Base-by-base conservation (phyloP, 169 alveolate species). In the Theileria sp. region DNA sequence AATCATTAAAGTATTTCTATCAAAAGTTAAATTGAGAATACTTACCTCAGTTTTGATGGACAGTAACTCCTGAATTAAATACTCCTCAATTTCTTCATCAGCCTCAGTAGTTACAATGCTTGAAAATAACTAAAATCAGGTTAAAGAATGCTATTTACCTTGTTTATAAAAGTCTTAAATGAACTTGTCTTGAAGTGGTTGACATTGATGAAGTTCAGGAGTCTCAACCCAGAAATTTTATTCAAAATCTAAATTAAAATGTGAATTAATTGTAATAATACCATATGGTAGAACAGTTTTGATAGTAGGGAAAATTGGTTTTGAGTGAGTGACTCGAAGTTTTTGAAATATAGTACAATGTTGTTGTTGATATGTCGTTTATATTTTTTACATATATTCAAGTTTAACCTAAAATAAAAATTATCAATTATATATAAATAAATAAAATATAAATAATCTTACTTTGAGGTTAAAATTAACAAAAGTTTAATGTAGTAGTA, bases 341-440 rank as follows among this genome's bases (percentile, higher is more conserved):
- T 76, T 26, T 79, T 77, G 9, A 79, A 68, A 60, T 34, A 23
- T 8, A 77, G 26, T 10, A 79, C 72, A 54, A 79, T 34, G 25
- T 62, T 79, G 64, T 77, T 68, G 19, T 68, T 77, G 5, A 23
- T 54, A 9, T 76, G 79, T 51, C 86, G 68, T 21, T 68, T 79
- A 49, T 68, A 79, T 26, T 72, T 34, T 32, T 79, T 79, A 12
- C 86, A 76, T 0, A 77, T 25, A 1, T 68, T 51, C 21, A 77
- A 49, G 19, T 76, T 76, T 73, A 79, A 26, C 28, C 77, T 70
- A 49, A 10, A 34, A 28, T 58, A 28, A 58, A 19, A 10, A 19
- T 58, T 58, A 58, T 8, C 8, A 44, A 44, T 4, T 32, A 25
- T n/a, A 23, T 23, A 65, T 6, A 23, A 65, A 23, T 19, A 19